Conservation (phyloP, 345 rosid genomes). For the Geranium rotundifolium region DNA sequence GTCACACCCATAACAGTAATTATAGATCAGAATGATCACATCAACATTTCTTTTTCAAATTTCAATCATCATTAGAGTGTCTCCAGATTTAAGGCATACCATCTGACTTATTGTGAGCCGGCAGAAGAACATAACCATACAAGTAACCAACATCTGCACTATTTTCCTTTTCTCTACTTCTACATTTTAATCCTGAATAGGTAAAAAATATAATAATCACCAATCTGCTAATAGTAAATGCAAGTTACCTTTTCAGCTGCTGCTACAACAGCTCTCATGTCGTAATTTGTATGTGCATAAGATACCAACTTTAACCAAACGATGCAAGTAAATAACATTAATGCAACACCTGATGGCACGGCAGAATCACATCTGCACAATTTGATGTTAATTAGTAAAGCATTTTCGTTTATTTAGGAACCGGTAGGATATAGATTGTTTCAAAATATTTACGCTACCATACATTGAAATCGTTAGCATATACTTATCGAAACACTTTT, state of each 20-base stretch:
- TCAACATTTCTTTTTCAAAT: background rate
- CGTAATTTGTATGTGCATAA: constrained; percentile 82
- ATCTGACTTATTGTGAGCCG: background rate
- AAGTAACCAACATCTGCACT: background rate
- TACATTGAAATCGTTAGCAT: background rate
- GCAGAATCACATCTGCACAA: constrained; percentile 83
- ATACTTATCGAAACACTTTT: background rate
- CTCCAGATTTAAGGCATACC: background rate
- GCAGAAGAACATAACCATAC: background rate
- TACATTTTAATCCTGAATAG: background rate
- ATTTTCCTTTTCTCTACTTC: background rate
- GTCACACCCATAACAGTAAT: background rate
- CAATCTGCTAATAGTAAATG: background rate
- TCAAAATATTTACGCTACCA: background rate
- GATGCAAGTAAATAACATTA: constrained; percentile 91
- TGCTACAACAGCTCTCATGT: constrained; percentile 60
- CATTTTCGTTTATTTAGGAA: background rate
- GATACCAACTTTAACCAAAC: constrained; percentile 96
- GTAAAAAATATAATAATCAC: background rate
- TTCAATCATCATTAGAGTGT: background rate
- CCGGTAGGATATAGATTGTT: background rate
- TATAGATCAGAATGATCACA: background rate
- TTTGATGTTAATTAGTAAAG: constrained; percentile 12
- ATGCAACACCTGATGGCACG: constrained; percentile 64
- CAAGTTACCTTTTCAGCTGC: constrained; percentile 51